Evolutionary conservation across 1,284 basidiomycete genomes (phyloP), one percentile per base, ranked within the genome.

Genomic region (Rhodofomes roseus): DNA sequence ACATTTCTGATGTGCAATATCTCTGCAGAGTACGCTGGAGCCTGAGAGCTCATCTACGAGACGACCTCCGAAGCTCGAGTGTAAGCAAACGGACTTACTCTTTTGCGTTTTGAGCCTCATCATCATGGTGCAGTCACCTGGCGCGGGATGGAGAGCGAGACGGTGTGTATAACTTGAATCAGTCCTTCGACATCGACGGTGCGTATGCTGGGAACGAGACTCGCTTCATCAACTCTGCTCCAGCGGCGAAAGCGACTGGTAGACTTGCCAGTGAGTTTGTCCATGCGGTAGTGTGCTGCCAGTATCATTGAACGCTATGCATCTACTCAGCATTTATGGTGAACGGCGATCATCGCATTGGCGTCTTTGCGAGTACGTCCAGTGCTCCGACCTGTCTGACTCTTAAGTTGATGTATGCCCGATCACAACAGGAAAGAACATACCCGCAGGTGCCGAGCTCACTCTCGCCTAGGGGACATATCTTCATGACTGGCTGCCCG

Each of bases 21-120:
- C n/a, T 37, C 27, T 18, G 4, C 60, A 86, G 86, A 85, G 66
- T 89, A 89, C 65, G 71, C 77, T 29, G 87, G 86, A n/a, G n/a
- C n/a, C n/a, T n/a, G n/a, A 1, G 81, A 87, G 61, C 69, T 85
- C 16, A 72, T 87, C 2, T 78, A 67, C 37, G 67, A 77, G 23
- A 60, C 70, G 0, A 79, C 80, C 0, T 73, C 77, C 18, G 64
- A 72, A 0, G 67, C 65, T 18, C 67, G 74, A 54, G 65, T 68
- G 74, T 73, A 50, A 14, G 71, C 27, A 25, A 16, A 22, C 2
- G 14, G 5, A 22, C 12, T n/a, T 22, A 34, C 27, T 18, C 4
- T 11, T 5, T 18, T 11, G 50, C 27, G n/a, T 22, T 7, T n/a
- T 18, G 18, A 36, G 1, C 25, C 39, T 56, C 37, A 55, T 37